Evolutionary conservation across 441 rosid species (phyloP).

Genomic region (Pelargonium fulgidum): DNA sequence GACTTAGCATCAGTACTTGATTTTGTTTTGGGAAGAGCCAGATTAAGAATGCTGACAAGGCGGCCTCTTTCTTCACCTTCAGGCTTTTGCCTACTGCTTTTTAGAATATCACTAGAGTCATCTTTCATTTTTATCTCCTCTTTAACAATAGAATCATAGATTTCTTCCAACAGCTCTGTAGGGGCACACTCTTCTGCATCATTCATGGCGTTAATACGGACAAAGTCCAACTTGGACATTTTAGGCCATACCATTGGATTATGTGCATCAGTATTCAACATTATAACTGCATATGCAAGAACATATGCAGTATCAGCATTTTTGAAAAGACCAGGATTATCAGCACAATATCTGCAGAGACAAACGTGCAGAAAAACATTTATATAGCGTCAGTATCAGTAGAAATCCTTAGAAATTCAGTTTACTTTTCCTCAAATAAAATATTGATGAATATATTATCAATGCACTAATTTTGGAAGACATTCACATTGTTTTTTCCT

Average conservation of each 20-base stretch:
- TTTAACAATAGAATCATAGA: constrained; percentile 91
- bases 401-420: no score
- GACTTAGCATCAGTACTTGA: constrained; percentile 69
- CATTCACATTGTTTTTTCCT: not conserved
- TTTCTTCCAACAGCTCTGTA: constrained; percentile 79
- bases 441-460: not conserved
- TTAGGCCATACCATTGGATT: constrained; percentile 98
- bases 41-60: constrained; percentile 84
- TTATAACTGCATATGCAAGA: constrained; percentile 98
- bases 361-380: constrained; percentile 20
- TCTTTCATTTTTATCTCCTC: constrained; percentile 97
- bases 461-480: not conserved
- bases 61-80: constrained; percentile 91
- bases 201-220: constrained; percentile 73
- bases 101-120: constrained; percentile 51
- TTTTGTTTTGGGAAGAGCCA: constrained; percentile 79
- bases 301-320: constrained; percentile 99
- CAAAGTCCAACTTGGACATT: constrained; percentile 93
- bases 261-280: constrained; percentile 98
- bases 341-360: constrained; percentile 85
- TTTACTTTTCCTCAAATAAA: not conserved
- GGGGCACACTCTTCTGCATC: constrained; percentile 90
- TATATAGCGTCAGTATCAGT: no score
- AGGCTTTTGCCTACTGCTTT: constrained; percentile 56
- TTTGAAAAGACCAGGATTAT: constrained; percentile 89